Evolutionary conservation across 108 stramenopile species (phyloP).

Genomic region (Mediolabrus comicus): DNA sequence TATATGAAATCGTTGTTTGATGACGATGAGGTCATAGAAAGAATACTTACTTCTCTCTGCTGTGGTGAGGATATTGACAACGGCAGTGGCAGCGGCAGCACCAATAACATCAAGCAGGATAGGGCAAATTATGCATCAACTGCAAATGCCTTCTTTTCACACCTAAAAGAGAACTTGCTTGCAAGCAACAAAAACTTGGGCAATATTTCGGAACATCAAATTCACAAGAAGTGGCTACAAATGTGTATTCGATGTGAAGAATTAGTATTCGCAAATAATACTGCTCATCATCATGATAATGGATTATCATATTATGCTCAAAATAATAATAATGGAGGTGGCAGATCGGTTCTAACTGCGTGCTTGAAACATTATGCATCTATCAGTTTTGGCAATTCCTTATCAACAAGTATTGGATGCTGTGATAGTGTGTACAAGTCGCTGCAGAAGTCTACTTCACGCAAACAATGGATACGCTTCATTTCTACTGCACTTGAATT

Average conservation of each 20-base stretch:
- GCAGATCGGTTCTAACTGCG: constrained; percentile 19
- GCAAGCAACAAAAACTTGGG: background rate
- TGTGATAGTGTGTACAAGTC: constrained; percentile 15
- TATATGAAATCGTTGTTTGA: constrained; percentile 18
- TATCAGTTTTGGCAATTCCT: constrained; percentile 5
- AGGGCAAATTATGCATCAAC: constrained; percentile 23
- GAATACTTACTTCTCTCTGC: constrained; percentile 17
- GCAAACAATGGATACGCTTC: constrained; percentile 35
- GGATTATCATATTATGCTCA: no score
- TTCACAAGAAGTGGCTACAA: constrained; percentile 28
- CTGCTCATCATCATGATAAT: background rate
- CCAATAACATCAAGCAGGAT: background rate
- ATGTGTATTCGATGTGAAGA: constrained; percentile 38
- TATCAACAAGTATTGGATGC: background rate
- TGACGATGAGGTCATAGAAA: constrained; percentile 8
- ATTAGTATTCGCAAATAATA: background rate
- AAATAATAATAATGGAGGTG: constrained; percentile 10
- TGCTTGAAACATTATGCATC: constrained; percentile 28
- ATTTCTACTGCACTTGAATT: constrained; percentile 1
- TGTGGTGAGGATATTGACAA: constrained; percentile 13
- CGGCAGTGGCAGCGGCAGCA: background rate
- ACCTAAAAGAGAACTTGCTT: background rate
- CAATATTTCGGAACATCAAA: no score
- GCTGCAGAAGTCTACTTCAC: constrained; percentile 12
- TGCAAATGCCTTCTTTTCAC: constrained; percentile 24